Evolutionary conservation across 2,329 filamentous ascomycete genomes (phyloP).

Genomic region (Cercospora janseana): DNA sequence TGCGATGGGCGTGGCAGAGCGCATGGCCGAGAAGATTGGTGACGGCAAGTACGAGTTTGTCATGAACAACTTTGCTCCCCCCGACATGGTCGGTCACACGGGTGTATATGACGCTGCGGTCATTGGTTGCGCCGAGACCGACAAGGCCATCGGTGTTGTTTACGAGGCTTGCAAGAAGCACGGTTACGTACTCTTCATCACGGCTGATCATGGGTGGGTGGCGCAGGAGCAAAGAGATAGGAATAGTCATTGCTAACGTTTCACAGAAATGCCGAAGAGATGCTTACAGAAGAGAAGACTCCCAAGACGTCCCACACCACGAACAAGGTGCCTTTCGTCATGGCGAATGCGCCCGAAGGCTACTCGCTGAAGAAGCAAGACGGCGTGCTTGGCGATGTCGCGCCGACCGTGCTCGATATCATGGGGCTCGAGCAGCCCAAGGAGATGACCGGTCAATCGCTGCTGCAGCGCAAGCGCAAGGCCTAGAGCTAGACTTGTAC

Average conservation of each 20-base stretch:
- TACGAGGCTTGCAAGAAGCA: constrained; percentile 92
- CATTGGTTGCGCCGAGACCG: constrained; percentile 77
- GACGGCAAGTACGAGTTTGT: constrained; percentile 90
- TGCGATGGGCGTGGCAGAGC: constrained; percentile 82
- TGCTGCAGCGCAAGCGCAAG: constrained; percentile 65
- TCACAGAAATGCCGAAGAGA: constrained; percentile 86
- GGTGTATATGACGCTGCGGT: constrained; percentile 95
- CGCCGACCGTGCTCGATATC: constrained; percentile 83
- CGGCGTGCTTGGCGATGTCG: constrained; percentile 94
- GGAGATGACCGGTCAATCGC: constrained; percentile 85
- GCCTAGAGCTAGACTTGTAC: not conserved
- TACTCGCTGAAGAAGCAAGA: constrained; percentile 81
- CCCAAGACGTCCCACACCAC: constrained; percentile 98
- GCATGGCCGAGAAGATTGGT: constrained; percentile 80
- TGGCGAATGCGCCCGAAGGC: constrained; percentile 91
- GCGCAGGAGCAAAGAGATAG: not conserved
- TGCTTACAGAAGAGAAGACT: constrained; percentile 93
- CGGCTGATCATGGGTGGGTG: constrained; percentile 71
- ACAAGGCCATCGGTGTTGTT: constrained; percentile 89
- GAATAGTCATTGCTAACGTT: constrained; percentile 30
- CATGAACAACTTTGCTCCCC: constrained; percentile 99
- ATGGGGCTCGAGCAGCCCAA: constrained; percentile 90
- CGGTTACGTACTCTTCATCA: constrained; percentile 91
- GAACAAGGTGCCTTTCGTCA: constrained; percentile 96
- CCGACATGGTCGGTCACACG: constrained; percentile 99